Percentiles rank a stretch among this genome's conserved stretches.
These are phyloP conservation scores for Hymenoscyphus scutula DNA, from an alignment of 2,329 filamentous ascomycete species.

Conservation along the genomic window DNA sequence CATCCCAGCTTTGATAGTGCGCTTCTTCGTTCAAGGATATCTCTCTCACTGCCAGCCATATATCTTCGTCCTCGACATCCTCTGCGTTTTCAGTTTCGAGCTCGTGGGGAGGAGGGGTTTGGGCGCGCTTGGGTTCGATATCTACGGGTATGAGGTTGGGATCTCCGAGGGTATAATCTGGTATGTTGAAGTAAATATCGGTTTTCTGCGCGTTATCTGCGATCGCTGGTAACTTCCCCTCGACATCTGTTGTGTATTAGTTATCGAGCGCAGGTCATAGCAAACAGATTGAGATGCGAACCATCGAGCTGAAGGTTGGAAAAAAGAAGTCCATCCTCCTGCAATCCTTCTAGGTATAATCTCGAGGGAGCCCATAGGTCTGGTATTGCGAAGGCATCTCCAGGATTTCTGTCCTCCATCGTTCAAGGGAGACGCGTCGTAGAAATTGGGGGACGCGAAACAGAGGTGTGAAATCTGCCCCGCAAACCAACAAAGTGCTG, in stretches of 20 bases:
- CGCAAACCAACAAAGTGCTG: no score
- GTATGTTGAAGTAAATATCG: slow-evolving; percentile 33
- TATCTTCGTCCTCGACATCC: slow-evolving; percentile 34
- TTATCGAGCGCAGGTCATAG: not conserved
- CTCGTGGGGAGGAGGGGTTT: slow-evolving; percentile 10
- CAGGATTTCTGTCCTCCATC: slow-evolving; percentile 38
- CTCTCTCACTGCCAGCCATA: slow-evolving; percentile 48
- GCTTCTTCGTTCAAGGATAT: slow-evolving; percentile 30
- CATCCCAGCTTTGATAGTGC: slow-evolving; percentile 66
- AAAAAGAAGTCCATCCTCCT: slow-evolving; percentile 35
- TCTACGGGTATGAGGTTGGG: slow-evolving; percentile 17
- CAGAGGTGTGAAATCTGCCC: not conserved
- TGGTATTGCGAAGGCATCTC: slow-evolving; percentile 62
- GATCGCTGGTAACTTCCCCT: slow-evolving; percentile 27
- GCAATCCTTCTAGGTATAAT: slow-evolving; percentile 39
- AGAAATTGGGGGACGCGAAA: slow-evolving; percentile 3
- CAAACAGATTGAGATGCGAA: slow-evolving; percentile 15
- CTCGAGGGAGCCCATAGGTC: slow-evolving; percentile 58
- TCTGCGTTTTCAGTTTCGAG: slow-evolving; percentile 23
- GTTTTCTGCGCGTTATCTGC: slow-evolving; percentile 21
- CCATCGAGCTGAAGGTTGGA: slow-evolving; percentile 34
- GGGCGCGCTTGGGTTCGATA: slow-evolving; percentile 6
- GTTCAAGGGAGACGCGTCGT: slow-evolving; percentile 7
- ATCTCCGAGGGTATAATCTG: slow-evolving; percentile 27
- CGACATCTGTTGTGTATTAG: slow-evolving; percentile 28